phyloP scores from a whole-genome alignment of 2,329 filamentous ascomycete species.

The Penicillium sp. region DNA sequence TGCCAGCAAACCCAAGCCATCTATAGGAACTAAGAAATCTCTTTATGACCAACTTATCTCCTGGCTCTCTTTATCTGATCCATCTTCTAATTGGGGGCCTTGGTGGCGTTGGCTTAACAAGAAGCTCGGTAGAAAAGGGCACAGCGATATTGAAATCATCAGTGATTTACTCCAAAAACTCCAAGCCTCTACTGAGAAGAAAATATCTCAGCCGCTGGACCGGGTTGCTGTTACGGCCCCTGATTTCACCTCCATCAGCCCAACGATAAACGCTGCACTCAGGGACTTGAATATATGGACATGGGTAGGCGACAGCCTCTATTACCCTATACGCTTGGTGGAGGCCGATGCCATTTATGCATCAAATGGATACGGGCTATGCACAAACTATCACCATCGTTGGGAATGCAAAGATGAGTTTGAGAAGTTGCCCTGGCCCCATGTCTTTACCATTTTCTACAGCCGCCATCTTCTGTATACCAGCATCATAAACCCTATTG shows the following conservation, averaged over 20 bases:
- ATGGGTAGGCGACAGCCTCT: constrained; percentile 6
- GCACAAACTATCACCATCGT: constrained; percentile 6
- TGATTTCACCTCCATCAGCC: neutral
- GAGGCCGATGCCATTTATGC: constrained; percentile 13
- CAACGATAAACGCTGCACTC: constrained; percentile 10
- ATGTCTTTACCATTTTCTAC: constrained; percentile 4
- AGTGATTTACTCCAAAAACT: constrained; percentile 10
- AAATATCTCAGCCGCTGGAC: constrained; percentile 6
- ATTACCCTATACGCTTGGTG: constrained; percentile 2
- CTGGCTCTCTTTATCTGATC: neutral
- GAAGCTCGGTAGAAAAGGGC: constrained; percentile 5
- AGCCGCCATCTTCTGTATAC: constrained; percentile 9
- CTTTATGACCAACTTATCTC: neutral
- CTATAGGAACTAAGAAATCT: neutral
- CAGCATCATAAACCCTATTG: constrained; percentile 1
- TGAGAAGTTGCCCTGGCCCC: neutral
- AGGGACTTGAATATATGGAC: constrained; percentile 3
- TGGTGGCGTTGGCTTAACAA: constrained; percentile 5
- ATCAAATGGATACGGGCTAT: constrained; percentile 9
- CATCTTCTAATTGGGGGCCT: neutral
- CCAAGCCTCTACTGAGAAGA: constrained; percentile 2
- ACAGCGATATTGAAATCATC: constrained; percentile 9
- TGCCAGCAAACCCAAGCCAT: neutral
- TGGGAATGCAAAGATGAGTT: constrained; percentile 7
- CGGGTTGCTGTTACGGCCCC: constrained; percentile 13